phyloP scores from a whole-genome alignment of 1,284 basidiomycete species.

The Athelia psychrophila region DNA sequence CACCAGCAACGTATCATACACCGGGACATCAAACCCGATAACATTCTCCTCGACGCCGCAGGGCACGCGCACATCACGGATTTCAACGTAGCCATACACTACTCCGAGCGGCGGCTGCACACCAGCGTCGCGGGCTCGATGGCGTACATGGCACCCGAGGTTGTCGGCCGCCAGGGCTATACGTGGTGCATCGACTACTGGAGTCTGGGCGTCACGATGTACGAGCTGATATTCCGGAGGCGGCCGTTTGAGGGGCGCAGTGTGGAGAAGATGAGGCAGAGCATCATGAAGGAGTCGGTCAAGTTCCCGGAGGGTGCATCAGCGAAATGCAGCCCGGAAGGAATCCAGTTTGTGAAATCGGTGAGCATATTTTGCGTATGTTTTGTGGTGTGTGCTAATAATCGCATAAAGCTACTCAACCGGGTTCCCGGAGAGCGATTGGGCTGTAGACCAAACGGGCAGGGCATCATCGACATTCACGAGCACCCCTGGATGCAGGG shows the following conservation, averaged over 20 bases:
- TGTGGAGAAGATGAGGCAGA: constrained; percentile 79
- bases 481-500: constrained; percentile 83
- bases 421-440: constrained; percentile 79
- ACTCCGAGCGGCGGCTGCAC: constrained; percentile 81
- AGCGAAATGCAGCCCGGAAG: constrained; percentile 40
- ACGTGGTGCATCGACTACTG: constrained; percentile 94
- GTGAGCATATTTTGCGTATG: constrained; percentile 39
- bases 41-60: constrained; percentile 87
- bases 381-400: constrained; percentile 5
- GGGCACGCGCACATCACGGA: constrained; percentile 97
- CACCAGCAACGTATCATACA: constrained; percentile 86
- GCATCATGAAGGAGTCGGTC: constrained; percentile 71
- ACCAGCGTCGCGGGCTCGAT: constrained; percentile 95
- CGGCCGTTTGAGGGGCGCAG: constrained; percentile 90
- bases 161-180: constrained; percentile 77
- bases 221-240: constrained; percentile 85
- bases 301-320: constrained; percentile 58
- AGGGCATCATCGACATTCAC: constrained; percentile 74
- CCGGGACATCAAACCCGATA: constrained; percentile 96
- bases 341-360: constrained; percentile 41
- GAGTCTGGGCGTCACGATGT: constrained; percentile 89
- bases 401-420: constrained; percentile 73
- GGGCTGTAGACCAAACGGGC: constrained; percentile 71
- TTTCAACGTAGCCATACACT: constrained; percentile 98
- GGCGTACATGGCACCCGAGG: constrained; percentile 99